Evolutionary conservation across 2,329 filamentous ascomycete genomes (phyloP), one percentile per base, ranked within the genome.

Genomic region (Neophaeococcomyces mojaviensis): DNA sequence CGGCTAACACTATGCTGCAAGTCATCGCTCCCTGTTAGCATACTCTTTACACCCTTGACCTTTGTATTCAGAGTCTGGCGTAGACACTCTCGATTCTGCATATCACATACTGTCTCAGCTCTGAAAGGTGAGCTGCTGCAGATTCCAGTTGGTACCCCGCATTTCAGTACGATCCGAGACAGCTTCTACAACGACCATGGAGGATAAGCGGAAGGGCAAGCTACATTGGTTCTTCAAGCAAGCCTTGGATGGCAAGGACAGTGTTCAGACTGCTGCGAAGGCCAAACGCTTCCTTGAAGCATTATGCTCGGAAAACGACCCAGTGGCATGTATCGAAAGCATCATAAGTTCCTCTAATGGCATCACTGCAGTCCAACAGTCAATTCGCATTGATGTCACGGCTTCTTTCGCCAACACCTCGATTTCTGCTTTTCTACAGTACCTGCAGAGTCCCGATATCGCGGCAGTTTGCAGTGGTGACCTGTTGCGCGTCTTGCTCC

Each of bases 391-490:
- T 48, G 65, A 73, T 48, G 51, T 61, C 3, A 68, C 69, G 1
- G 37, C 55, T 5, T 37, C 47, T 1, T 78, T 77, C 55, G 55
- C 77, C 36, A 76, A 75, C 44, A 60, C 44, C 38, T 49, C 46
- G 3, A 64, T 62, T 0, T 50, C 69, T 0, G 52, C 55, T 0
- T 66, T 74, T 34, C 47, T 74, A 18, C 47, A 32, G 0, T 71
- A 65, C 48, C 47, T 76, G 1, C 59, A 64, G 0, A 61, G 70
- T 37, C 68, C 71, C 1, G 58, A 54, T 0, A 52, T 80, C 37
- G 76, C 74, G 49, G 61, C 68, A 22, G 55, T 79, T 2, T 71
- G 67, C 44, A 66, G 68, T 41, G 78, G 78, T 0, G 63, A 70
- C 10, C 67, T 77, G 32, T 61, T 81, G 2, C 61, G 64, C 26